A percentile compares a stretch with the other conserved stretches of the same genome.
Conservation (phyloP, 2,329 filamentous ascomycete species). For the Monosporascus sp. region DNA sequence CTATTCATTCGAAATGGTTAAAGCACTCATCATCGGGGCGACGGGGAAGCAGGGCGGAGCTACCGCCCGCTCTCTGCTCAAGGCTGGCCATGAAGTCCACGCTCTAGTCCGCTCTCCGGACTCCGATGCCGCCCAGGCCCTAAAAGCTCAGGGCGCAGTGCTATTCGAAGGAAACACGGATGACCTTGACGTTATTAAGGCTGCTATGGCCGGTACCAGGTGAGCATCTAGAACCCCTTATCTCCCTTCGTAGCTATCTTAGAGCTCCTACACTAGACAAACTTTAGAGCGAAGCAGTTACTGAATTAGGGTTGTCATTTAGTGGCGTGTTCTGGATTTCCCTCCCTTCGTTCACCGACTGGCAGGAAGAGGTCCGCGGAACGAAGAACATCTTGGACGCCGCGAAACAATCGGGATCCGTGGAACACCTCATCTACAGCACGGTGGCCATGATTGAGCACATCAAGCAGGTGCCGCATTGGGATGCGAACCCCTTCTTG, state of each 20-base stretch:
- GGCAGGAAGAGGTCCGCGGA: conserved; percentile 4
- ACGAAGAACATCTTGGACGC: conserved; percentile 9
- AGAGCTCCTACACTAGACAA: no score
- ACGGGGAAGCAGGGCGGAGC: conserved; percentile 12
- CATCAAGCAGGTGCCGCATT: background rate
- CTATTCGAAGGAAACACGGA: conserved; percentile 11
- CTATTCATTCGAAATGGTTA: conserved; percentile 8
- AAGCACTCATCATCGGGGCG: conserved; percentile 12
- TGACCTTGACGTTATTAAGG: conserved; percentile 3
- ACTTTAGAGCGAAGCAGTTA: no score
- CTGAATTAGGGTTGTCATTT: no score
- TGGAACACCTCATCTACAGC: conserved; percentile 10
- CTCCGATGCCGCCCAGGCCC: conserved; percentile 4
- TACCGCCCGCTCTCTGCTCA: conserved; percentile 8
- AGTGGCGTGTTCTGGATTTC: conserved; percentile 4
- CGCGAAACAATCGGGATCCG: conserved; percentile 6
- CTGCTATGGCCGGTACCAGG: conserved; percentile 7
- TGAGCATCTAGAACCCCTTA: no score
- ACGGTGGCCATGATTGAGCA: conserved; percentile 2
- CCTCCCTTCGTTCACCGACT: conserved; percentile 2
- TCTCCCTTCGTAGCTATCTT: no score
- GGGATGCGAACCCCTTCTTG: conserved; percentile 3
- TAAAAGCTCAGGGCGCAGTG: conserved; percentile 6
- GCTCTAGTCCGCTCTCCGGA: conserved; percentile 7
- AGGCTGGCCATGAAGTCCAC: conserved; percentile 8